phyloP scores from a whole-genome alignment of 805 yeast genomes.

The Saccharomycopsis sp. region DNA sequence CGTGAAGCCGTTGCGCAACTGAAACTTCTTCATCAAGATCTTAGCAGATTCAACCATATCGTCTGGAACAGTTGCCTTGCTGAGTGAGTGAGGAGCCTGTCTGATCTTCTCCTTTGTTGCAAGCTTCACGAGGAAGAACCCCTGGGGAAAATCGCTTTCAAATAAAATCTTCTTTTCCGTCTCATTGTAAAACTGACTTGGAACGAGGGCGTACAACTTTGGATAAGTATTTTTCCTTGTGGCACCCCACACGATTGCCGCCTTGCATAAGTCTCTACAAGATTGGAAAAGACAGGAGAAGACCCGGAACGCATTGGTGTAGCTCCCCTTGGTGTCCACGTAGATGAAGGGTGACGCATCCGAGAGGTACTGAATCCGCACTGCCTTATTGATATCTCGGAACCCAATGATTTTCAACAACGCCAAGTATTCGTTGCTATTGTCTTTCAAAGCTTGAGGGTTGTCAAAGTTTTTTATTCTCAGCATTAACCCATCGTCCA shows the following conservation, averaged over 20 bases:
- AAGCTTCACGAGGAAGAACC: slow-evolving; percentile 56
- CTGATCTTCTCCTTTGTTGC: slow-evolving; percentile 77
- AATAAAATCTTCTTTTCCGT: no score
- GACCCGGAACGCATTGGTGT: slow-evolving; percentile 55
- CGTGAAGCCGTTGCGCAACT: slow-evolving; percentile 38
- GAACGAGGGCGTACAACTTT: slow-evolving; percentile 46
- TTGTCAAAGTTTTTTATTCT: slow-evolving; percentile 28
- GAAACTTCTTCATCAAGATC: slow-evolving; percentile 33
- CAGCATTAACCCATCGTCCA: slow-evolving; percentile 31
- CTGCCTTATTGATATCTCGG: slow-evolving; percentile 34
- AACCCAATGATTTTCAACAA: slow-evolving; percentile 59
- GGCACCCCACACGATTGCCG: slow-evolving; percentile 70
- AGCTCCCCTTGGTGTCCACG: slow-evolving; percentile 50
- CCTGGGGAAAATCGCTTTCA: slow-evolving; percentile 42
- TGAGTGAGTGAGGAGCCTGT: slow-evolving; percentile 39
- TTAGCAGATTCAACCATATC: slow-evolving; percentile 24
- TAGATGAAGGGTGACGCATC: slow-evolving; percentile 53
- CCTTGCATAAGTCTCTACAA: slow-evolving; percentile 40
- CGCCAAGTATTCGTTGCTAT: slow-evolving; percentile 25
- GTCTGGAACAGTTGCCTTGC: slow-evolving; percentile 21
- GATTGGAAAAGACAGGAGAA: slow-evolving; percentile 60
- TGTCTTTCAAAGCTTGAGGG: no score
- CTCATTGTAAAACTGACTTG: slow-evolving; percentile 32
- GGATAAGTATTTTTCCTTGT: slow-evolving; percentile 47
- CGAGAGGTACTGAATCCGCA: slow-evolving; percentile 43